A percentile compares a stretch with the other conserved stretches of the same genome.
These are phyloP conservation scores for Boletus subparvulus DNA, from an alignment of 768 basidiomycete genomes.

Conservation along the genomic window DNA sequence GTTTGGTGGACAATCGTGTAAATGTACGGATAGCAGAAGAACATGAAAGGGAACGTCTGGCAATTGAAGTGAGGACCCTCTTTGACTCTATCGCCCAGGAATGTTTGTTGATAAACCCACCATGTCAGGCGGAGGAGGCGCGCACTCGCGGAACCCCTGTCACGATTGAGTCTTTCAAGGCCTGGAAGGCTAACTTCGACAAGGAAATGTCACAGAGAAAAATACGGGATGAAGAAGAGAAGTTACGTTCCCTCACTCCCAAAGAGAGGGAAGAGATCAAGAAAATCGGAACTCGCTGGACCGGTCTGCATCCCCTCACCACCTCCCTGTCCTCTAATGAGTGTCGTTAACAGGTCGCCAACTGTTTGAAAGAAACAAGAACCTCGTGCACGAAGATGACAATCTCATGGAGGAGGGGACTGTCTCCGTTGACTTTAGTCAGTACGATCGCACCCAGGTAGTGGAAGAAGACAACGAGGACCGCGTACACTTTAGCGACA, in stretches of 20 bases:
- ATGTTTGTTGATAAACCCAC: constrained; percentile 1
- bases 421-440: constrained; percentile 83
- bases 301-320: constrained; percentile 50
- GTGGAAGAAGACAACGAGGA: constrained; percentile 54
- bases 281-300: constrained; percentile 56
- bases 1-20: constrained; percentile 57
- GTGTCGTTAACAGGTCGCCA: constrained; percentile 67
- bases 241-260: constrained; percentile 61
- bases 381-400: constrained; percentile 73
- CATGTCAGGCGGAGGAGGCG: constrained; percentile 75
- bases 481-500: constrained; percentile 77
- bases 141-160: constrained; percentile 91
- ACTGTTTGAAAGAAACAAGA: constrained; percentile 82
- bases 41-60: constrained; percentile 68
- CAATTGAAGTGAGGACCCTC: constrained; percentile 61
- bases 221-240: constrained; percentile 75
- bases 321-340: constrained; percentile 3
- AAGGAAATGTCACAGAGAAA: constrained; percentile 59
- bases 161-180: constrained; percentile 74
- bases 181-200: constrained; percentile 81
- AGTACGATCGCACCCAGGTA: constrained; percentile 72
- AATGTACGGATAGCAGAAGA: constrained; percentile 60
- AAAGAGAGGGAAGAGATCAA: constrained; percentile 88
- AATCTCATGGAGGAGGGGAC: constrained; percentile 80
- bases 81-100: not conserved